phyloP scores from a whole-genome alignment of 1,284 basidiomycete species.

The Schizophyllum amplum region DNA sequence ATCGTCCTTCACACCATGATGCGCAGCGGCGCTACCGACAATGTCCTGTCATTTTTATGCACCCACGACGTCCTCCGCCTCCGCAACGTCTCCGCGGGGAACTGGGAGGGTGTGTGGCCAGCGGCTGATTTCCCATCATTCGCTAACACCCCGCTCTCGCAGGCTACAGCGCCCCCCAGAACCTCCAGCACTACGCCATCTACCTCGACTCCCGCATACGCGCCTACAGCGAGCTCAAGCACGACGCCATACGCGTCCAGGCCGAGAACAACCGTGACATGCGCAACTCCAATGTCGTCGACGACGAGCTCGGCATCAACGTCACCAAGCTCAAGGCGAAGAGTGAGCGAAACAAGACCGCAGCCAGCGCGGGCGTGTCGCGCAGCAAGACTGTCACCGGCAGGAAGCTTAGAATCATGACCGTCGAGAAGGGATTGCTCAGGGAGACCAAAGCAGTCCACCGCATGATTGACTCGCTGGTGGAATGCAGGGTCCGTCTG shows the following conservation, averaged over 20 bases:
- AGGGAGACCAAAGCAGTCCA: slow-evolving; percentile 91
- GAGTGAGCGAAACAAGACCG: slow-evolving; percentile 1
- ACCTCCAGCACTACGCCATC: slow-evolving; percentile 79
- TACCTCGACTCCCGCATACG: slow-evolving; percentile 89
- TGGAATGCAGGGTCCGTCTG: slow-evolving; percentile 74
- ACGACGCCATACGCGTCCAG: slow-evolving; percentile 89
- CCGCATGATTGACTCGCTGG: slow-evolving; percentile 77
- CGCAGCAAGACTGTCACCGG: slow-evolving; percentile 76
- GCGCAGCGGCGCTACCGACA: slow-evolving; percentile 88
- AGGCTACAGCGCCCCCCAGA: slow-evolving; percentile 84
- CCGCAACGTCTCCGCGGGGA: slow-evolving; percentile 66
- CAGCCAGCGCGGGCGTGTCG: slow-evolving; percentile 27
- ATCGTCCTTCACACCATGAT: slow-evolving; percentile 95
- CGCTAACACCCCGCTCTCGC: slow-evolving; percentile 3
- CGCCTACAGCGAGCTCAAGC: slow-evolving; percentile 87
- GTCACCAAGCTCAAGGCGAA: slow-evolving; percentile 8
- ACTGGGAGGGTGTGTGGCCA: slow-evolving; percentile 71
- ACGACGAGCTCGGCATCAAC: slow-evolving; percentile 34
- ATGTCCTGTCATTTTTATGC: slow-evolving; percentile 78
- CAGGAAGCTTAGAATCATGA: slow-evolving; percentile 82
- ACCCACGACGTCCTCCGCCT: slow-evolving; percentile 74
- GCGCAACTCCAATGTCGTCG: slow-evolving; percentile 54
- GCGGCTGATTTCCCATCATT: slow-evolving; percentile 2
- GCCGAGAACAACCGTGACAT: slow-evolving; percentile 82
- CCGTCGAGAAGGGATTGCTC: slow-evolving; percentile 92